Percentiles rank a stretch among this genome's conserved stretches.
Evolutionary conservation across 768 basidiomycete species (phyloP).

Genomic region (Lactarius evosmus): DNA sequence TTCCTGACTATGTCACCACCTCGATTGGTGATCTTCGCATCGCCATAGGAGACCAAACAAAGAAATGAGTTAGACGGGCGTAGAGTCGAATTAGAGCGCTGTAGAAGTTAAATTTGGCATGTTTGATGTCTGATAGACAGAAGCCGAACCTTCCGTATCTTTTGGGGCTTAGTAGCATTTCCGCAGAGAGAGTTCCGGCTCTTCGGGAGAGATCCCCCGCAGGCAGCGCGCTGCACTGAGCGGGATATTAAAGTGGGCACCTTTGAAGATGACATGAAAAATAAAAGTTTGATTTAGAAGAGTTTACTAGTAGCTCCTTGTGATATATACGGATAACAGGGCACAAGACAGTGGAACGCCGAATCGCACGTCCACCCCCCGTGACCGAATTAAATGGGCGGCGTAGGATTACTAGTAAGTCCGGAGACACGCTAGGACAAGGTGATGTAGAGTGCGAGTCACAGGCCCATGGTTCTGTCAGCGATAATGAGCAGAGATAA

Average conservation of each 20-base stretch:
- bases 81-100: conserved; percentile 5
- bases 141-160: not conserved
- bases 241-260: not conserved
- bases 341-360: conserved; percentile 18
- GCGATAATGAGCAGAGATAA: conserved; percentile 5
- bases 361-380: conserved; percentile 11
- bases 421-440: conserved; percentile 19
- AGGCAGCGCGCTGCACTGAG: not conserved
- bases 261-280: not conserved
- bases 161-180: not conserved
- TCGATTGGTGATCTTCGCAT: conserved; percentile 77
- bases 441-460: conserved; percentile 6
- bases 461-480: conserved; percentile 5
- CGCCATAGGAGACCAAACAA: not conserved
- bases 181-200: not conserved
- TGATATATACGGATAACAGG: conserved; percentile 17
- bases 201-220: not conserved
- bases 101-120: conserved; percentile 16
- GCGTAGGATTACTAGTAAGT: conserved; percentile 20
- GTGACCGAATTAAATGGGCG: conserved; percentile 22
- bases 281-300: conserved; percentile 6
- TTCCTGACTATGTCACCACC: conserved; percentile 78
- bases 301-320: not conserved
- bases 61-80: not conserved
- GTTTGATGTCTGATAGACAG: not conserved